Conservation (phyloP, 164 flowering plant species). For the Macadamia tetraphylla region DNA sequence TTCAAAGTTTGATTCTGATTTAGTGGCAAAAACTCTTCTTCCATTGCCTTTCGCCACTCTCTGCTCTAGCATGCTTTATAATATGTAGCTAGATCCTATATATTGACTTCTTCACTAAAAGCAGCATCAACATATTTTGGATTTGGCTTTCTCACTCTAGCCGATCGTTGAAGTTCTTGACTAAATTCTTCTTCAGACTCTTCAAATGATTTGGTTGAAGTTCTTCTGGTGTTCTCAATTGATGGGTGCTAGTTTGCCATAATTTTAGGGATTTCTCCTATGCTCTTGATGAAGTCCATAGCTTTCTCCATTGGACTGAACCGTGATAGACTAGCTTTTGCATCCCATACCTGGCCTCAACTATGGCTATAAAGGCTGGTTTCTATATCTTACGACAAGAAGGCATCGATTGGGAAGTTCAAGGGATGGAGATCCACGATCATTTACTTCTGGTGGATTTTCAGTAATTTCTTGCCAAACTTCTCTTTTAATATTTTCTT, state of each 20-base stretch:
- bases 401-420: no score
- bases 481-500: not conserved
- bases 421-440: not conserved
- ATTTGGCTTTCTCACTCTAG: not conserved
- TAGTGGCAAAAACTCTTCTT: not conserved
- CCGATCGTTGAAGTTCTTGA: not conserved
- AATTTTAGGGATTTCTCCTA: no score
- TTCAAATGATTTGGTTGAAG: not conserved
- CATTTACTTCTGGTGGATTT: no score
- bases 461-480: not conserved
- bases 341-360: no score
- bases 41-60: not conserved
- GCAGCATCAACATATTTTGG: not conserved
- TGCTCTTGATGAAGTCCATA: not conserved
- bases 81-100: not conserved
- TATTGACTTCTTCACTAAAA: not conserved
- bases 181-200: not conserved
- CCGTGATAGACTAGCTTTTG: no score
- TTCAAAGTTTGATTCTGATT: not conserved
- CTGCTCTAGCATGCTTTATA: no score
- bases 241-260: not conserved
- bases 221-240: not conserved
- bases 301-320: no score
- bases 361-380: no score
- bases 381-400: no score